phyloP scores from a whole-genome alignment of 768 basidiomycete genomes.

The Tremella mesenterica region DNA sequence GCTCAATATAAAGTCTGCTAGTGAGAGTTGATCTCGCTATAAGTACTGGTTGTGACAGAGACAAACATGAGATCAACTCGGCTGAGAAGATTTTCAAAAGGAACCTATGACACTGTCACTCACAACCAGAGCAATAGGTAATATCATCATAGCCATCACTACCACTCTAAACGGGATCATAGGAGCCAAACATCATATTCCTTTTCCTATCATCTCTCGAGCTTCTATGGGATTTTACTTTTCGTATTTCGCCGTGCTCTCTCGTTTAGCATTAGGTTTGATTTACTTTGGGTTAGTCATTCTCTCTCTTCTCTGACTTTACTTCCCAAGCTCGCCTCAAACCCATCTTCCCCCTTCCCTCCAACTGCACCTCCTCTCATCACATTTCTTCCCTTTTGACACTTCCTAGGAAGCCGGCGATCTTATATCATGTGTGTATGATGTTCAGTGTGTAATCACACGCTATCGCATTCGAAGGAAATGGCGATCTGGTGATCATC shows the following conservation, averaged over 20 bases:
- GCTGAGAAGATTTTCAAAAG: slow-evolving; percentile 49
- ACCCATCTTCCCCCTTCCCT: background rate
- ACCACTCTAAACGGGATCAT: slow-evolving; percentile 71
- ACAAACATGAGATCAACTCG: too few species aligned
- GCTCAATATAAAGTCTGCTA: too few species aligned
- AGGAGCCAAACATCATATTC: slow-evolving; percentile 66
- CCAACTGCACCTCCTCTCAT: background rate
- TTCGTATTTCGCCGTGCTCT: slow-evolving; percentile 75
- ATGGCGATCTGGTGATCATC: too few species aligned
- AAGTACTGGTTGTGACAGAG: too few species aligned
- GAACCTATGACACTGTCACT: slow-evolving; percentile 46
- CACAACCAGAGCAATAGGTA: slow-evolving; percentile 65
- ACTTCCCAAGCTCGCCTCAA: too few species aligned
- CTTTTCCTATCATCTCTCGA: slow-evolving; percentile 69
- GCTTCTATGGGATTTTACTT: slow-evolving; percentile 86
- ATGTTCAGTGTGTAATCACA: too few species aligned
- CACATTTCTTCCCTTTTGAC: background rate
- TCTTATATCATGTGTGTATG: too few species aligned
- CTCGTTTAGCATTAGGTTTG: slow-evolving; percentile 64
- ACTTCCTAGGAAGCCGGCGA: too few species aligned
- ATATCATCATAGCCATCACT: slow-evolving; percentile 61
- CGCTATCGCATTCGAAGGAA: too few species aligned
- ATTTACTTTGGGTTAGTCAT: slow-evolving; percentile 54
- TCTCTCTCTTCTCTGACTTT: background rate
- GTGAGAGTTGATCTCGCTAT: too few species aligned